Evolutionary conservation across 140 eudicot genomes (phyloP).

Genomic region (Bidens hawaiensis): DNA sequence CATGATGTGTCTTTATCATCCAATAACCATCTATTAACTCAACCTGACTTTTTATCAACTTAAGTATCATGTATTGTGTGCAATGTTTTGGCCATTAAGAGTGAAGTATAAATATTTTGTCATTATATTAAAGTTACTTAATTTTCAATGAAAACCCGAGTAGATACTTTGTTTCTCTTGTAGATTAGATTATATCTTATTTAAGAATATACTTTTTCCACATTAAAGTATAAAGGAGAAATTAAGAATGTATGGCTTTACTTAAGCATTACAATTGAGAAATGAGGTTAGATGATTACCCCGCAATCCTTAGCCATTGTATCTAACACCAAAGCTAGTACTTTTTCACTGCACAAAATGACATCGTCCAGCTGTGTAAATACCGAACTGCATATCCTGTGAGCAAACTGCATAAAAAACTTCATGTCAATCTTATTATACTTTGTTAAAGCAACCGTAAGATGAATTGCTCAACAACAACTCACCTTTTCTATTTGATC

Average conservation of each 20-base stretch:
- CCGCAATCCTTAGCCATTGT: slow-evolving; percentile 45
- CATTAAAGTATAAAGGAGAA: slow-evolving; percentile 2
- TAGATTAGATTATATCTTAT: background rate
- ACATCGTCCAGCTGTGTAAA: slow-evolving; percentile 41
- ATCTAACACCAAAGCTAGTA: slow-evolving; percentile 43
- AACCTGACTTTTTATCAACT: background rate
- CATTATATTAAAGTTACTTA: background rate
- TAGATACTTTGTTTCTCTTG: background rate
- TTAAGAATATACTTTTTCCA: no score
- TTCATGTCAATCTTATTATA: background rate
- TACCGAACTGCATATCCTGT: slow-evolving; percentile 51
- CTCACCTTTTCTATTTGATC: slow-evolving; percentile 66
- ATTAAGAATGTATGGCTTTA: background rate
- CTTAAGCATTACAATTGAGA: slow-evolving; percentile 5
- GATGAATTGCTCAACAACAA: background rate
- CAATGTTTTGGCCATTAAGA: background rate
- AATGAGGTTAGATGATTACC: slow-evolving; percentile 33
- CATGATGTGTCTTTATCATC: background rate
- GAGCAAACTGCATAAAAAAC: slow-evolving; percentile 48
- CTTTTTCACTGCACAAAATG: slow-evolving; percentile 19
- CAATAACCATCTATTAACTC: background rate
- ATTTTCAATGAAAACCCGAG: background rate
- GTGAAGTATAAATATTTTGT: background rate
- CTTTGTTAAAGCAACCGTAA: background rate
- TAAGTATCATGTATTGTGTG: background rate